Conservation (phyloP, 2,329 filamentous ascomycete species). For the Diaporthe citriasiana region DNA sequence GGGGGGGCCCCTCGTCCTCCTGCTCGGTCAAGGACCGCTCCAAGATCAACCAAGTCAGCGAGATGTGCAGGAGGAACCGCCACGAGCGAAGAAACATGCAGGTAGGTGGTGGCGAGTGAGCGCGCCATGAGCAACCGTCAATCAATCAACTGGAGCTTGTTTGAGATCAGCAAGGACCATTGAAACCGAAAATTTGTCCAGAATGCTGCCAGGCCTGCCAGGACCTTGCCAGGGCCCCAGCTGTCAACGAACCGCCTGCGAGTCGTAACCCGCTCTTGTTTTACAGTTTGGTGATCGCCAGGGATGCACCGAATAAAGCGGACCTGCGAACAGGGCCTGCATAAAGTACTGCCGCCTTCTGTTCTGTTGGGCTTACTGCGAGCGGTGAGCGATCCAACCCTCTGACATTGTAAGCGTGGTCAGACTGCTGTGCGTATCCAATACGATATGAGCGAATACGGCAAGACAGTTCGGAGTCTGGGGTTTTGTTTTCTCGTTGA, state of each 20-base stretch:
- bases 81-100: too few relatives aligned
- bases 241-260: constrained; percentile 21
- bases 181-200: constrained; percentile 13
- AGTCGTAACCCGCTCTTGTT: constrained; percentile 31
- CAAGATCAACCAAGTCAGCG: not conserved
- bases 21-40: constrained; percentile 28
- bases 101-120: constrained; percentile 20
- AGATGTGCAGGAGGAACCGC: too few relatives aligned
- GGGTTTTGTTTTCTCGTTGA: not conserved
- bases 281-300: constrained; percentile 33
- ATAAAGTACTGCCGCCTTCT: constrained; percentile 1
- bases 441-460: constrained; percentile 16
- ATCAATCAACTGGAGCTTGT: constrained; percentile 27
- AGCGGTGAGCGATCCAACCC: constrained; percentile 10
- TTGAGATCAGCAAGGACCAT: constrained; percentile 32
- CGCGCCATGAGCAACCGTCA: constrained; percentile 3
- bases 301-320: constrained; percentile 19
- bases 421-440: constrained; percentile 1
- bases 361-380: not conserved
- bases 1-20: not conserved
- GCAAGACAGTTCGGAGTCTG: not conserved
- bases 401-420: constrained; percentile 22
- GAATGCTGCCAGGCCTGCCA: not conserved
- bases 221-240: constrained; percentile 6
- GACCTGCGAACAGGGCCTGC: constrained; percentile 8